Percentiles rank a stretch among this genome's conserved stretches.
phyloP scores from a whole-genome alignment of 1,139 yeast genomes.

The Pichia sp. region DNA sequence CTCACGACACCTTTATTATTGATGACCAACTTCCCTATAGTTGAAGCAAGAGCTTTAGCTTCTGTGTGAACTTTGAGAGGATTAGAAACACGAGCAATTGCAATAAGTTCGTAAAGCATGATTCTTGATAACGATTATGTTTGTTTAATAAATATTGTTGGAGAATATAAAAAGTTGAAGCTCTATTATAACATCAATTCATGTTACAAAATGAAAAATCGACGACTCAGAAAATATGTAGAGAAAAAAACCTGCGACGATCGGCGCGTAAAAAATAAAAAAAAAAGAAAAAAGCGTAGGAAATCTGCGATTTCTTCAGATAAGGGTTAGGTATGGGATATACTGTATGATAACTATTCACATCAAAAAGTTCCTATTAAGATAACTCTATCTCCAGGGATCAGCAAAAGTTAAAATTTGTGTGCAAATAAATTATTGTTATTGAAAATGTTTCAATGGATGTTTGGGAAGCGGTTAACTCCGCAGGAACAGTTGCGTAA shows the following conservation, averaged over 20 bases:
- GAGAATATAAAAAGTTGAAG: too few relatives aligned
- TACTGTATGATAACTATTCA: too few relatives aligned
- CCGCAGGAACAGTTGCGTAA: slow-evolving; percentile 91
- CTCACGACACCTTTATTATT: slow-evolving; percentile 91
- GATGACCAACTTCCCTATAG: slow-evolving; percentile 76
- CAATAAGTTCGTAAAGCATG: slow-evolving; percentile 88
- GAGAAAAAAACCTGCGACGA: background rate
- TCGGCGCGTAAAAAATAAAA: background rate
- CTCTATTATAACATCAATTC: too few relatives aligned
- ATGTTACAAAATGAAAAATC: background rate
- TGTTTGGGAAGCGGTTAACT: slow-evolving; percentile 86
- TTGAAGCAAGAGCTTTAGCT: slow-evolving; percentile 47
- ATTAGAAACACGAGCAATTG: slow-evolving; percentile 74
- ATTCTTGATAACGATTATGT: background rate
- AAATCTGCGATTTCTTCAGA: too few relatives aligned
- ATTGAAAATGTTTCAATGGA: slow-evolving; percentile 75
- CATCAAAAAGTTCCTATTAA: too few relatives aligned
- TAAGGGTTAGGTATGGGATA: too few relatives aligned
- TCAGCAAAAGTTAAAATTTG: too few relatives aligned
- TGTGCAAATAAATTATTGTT: too few relatives aligned
- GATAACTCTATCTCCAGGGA: too few relatives aligned
- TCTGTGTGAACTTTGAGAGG: slow-evolving; percentile 51
- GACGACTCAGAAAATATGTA: background rate
- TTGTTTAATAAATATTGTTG: too few relatives aligned
- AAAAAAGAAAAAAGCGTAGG: too few relatives aligned